Base-by-base conservation (phyloP, 208 protist genomes). In the Leishmania major region DNA sequence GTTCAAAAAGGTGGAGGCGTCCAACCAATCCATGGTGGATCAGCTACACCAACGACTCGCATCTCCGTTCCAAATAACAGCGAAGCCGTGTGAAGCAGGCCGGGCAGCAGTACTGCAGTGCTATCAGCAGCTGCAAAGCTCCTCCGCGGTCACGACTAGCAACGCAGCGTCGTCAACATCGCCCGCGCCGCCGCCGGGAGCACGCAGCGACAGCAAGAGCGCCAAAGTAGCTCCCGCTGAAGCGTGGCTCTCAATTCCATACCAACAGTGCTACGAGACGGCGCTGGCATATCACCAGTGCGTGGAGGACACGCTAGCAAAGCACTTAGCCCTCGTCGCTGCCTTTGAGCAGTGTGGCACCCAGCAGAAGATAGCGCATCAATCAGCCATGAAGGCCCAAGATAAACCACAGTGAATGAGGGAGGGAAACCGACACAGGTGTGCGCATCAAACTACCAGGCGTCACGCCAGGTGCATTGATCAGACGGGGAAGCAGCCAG, bases 31-130 rank as follows among this genome's bases (percentile, higher is more conserved):
- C 22, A 85, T 87, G 76, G 79, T 93, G 31, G 88, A 95, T 76
- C 86, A 84, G 19, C 92, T 97, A 79, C 89, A 91, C 67, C 69
- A 82, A 73, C 79, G 90, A 10, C 80, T 96, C 40, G 82, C 86
- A n/a, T 97, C 94, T 8, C 90, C 92, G 8, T 96, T 97, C 77
- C 91, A 92, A 67, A 84, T 95, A 35, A 80, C 91, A 19, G 62
- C 86, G 7, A 97, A 93, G 66, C 84, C 88, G 22, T 97, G 94
- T 66, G 94, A 97, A 60, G 62, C 81, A 1, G 77, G 74, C 13
- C 88, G 91, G 7, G 72, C 83, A 53, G 84, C 84, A 1, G 87
- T 95, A 17, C 49, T 96, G 25, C 85, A 86, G 55, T 96, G 93
- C 78, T 95, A 94, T 82, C 85, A 92, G 49, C 73, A 87, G 64